These are phyloP conservation scores for Suhomyces yuchorum DNA, from an alignment of 1,139 yeast genomes.

Conservation along the genomic window DNA sequence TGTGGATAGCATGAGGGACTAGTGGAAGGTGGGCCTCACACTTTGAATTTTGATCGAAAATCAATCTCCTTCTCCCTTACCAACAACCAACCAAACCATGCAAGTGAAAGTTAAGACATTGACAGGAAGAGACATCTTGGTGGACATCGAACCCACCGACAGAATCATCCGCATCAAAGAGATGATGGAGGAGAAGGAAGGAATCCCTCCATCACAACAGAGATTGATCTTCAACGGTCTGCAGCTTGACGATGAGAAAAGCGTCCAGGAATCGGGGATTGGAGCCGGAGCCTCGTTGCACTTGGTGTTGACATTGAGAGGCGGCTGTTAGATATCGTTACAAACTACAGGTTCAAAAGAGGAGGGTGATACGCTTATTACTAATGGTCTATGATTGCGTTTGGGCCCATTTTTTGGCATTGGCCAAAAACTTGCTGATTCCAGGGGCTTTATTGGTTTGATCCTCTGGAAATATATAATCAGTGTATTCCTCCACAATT, in stretches of 20 bases:
- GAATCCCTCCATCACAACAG: conserved; percentile 96
- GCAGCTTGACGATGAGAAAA: conserved; percentile 80
- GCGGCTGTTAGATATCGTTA: conserved; percentile 49
- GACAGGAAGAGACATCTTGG: conserved; percentile 83
- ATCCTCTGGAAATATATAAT: conserved; percentile 71
- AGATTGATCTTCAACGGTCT: conserved; percentile 88
- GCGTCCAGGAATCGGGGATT: conserved; percentile 67
- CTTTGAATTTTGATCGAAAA: neutral
- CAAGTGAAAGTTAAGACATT: conserved; percentile 73
- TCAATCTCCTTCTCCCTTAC: neutral
- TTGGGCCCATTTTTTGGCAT: conserved; percentile 63
- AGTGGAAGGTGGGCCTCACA: neutral
- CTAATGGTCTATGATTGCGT: neutral
- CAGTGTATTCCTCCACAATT: conserved; percentile 56
- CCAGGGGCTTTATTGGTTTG: conserved; percentile 30
- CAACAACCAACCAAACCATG: conserved; percentile 34
- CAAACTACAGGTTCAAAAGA: neutral
- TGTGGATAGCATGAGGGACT: conserved; percentile 42
- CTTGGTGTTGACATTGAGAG: conserved; percentile 86
- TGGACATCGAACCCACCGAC: conserved; percentile 77
- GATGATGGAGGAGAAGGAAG: conserved; percentile 93
- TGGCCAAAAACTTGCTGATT: conserved; percentile 57
- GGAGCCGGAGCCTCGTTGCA: conserved; percentile 81
- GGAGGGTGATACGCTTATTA: neutral
- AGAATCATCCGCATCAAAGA: conserved; percentile 84